Base-by-base conservation (phyloP, 2,329 filamentous ascomycete species). In the Colletotrichum tamarilloi region DNA sequence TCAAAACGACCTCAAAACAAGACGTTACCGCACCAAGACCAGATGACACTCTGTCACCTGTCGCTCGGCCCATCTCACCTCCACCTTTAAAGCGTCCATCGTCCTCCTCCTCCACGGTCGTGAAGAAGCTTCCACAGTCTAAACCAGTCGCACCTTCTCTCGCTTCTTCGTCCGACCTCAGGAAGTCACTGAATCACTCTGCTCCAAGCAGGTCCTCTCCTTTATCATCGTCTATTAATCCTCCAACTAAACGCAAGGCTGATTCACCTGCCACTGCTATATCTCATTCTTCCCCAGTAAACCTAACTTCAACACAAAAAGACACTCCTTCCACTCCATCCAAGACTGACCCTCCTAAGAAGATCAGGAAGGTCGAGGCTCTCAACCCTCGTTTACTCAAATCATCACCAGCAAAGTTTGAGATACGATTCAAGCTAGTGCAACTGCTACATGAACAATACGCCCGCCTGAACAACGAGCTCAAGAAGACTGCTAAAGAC, bases 311-410 rank as follows among this genome's bases (percentile, higher is more conserved):
- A 55, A 42, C 26, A 60, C 62, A 67, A n/a, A 30, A 65, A 57
- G 42, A 32, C 52, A 28, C 16, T 19, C 49, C 68, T 62, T 52
- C 68, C 28, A 72, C 72, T 52, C 70, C 73, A 59, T 38, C 75
- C 53, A 74, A 68, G 28, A 42, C 52, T 9, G 62, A 76, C 19
- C 72, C 74, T 4, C 70, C 74, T 19, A 19, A 75, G 8, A 76
- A 75, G 65, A 67, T 67, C n/a, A 77, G 77, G 22, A 85, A 84
- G 72, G 74, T 81, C 16, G 91, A 93, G 81, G 81, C 85, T 22
- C 86, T 95, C 46, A 93, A 93, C 76, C 93, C 93, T 62, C 89
- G 93, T 7, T 85, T 91, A 52, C 84, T 95, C 2, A 86, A 88
- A 68, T 84, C 83, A 46, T 84, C 89, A 0, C 91, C 92, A 1